These are phyloP conservation scores for Cucumis melo DNA, from an alignment of 306 rosid genomes.

Conservation along the genomic window DNA sequence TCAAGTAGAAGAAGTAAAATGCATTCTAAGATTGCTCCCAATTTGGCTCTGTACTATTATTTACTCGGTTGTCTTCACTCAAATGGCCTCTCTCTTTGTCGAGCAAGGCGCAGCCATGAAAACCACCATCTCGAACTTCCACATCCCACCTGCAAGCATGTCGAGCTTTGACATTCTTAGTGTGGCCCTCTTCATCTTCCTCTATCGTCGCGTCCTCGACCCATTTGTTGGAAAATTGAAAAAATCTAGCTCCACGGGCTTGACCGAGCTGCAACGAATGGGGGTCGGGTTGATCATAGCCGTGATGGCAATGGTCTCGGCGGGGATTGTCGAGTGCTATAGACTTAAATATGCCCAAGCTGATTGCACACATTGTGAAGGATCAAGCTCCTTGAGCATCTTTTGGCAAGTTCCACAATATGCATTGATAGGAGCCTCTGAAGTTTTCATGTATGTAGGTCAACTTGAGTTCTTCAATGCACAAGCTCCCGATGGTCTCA, in stretches of 20 bases:
- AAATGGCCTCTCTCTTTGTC: conserved; percentile 94
- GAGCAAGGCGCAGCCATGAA: conserved; percentile 97
- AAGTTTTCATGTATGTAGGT: conserved; percentile 94
- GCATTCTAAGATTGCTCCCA: conserved; percentile 79
- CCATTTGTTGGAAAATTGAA: conserved; percentile 57
- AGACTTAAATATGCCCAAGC: conserved; percentile 64
- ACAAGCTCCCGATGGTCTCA: conserved; percentile 85
- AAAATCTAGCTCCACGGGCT: conserved; percentile 51
- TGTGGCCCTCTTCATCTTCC: conserved; percentile 73
- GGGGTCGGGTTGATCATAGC: conserved; percentile 90
- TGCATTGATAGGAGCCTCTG: conserved; percentile 88
- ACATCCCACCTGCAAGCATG: conserved; percentile 89
- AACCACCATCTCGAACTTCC: conserved; percentile 48
- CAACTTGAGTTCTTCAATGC: conserved; percentile 95
- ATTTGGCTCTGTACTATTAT: conserved; percentile 95
- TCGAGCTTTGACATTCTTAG: conserved; percentile 85
- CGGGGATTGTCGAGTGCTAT: conserved; percentile 78
- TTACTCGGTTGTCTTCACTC: conserved; percentile 89
- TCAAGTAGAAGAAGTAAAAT: conserved; percentile 89
- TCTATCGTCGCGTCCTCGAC: conserved; percentile 65
- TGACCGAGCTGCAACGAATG: conserved; percentile 87
- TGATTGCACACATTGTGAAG: conserved; percentile 43
- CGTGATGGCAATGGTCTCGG: conserved; percentile 75
- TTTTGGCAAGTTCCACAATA: conserved; percentile 96
- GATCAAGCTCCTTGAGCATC: conserved; percentile 72